These are phyloP conservation scores for Tremella yokohamensis DNA, from an alignment of 768 basidiomycete species.

Conservation along the genomic window DNA sequence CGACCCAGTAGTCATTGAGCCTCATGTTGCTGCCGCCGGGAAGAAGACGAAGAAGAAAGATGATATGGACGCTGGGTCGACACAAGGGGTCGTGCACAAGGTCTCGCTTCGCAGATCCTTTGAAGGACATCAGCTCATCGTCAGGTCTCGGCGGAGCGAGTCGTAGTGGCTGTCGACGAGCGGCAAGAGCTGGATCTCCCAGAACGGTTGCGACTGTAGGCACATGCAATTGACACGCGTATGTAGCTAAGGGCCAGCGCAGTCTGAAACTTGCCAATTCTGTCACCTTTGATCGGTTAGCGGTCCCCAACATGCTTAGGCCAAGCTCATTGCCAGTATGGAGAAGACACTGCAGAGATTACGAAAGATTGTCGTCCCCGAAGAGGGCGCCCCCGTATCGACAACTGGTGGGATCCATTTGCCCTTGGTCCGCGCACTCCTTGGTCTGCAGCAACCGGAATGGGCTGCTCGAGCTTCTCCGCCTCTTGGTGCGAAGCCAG, in stretches of 20 bases:
- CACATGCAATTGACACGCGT: not conserved
- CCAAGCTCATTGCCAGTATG: conserved; percentile 60
- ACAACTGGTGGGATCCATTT: conserved; percentile 53
- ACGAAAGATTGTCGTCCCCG: conserved; percentile 54
- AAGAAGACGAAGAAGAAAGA: conserved; percentile 51
- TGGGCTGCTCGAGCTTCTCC: conserved; percentile 40
- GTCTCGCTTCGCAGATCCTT: conserved; percentile 47
- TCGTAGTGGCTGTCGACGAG: conserved; percentile 71
- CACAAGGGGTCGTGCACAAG: conserved; percentile 85
- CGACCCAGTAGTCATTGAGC: conserved; percentile 81
- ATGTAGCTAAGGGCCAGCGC: conserved; percentile 2
- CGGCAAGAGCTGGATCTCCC: conserved; percentile 69
- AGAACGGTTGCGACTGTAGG: conserved; percentile 68
- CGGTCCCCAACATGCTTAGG: too few species aligned
- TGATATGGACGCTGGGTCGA: conserved; percentile 14
- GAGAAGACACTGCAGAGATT: conserved; percentile 71
- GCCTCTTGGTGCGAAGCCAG: conserved; percentile 33
- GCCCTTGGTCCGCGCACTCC: conserved; percentile 64
- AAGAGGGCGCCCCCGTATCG: conserved; percentile 10
- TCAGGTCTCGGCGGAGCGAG: conserved; percentile 70
- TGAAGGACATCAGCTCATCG: too few species aligned
- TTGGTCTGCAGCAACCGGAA: conserved; percentile 58
- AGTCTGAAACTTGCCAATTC: conserved; percentile 84
- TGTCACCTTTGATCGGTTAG: conserved; percentile 73
- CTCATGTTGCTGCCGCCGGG: conserved; percentile 57